Evolutionary conservation across 75 land plant genomes (phyloP), one percentile per base, ranked within the genome.

Genomic region (Selaginella moellendorffii): DNA sequence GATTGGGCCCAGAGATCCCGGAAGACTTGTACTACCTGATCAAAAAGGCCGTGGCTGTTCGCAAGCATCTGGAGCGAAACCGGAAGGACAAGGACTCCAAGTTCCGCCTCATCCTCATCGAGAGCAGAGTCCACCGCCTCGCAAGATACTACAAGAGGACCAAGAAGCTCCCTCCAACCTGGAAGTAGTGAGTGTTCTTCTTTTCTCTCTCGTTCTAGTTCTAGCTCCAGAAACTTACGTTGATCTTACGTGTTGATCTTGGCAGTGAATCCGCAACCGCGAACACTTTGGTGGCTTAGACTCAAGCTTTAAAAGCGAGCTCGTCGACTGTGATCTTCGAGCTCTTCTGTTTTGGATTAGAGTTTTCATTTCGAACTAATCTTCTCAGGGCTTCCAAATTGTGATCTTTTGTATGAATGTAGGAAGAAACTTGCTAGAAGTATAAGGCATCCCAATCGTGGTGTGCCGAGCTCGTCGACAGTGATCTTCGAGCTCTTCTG

Each of bases 31-130:
- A 85, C 66, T 82, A 82, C 63, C 63, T 85, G 27, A 82, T 85
- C 23, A 82, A 85, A 82, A 82, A 85, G 74, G 88, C 82, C 26
- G 88, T 82, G 59, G 80, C 88, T 0, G 81, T 85, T n/a, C 53
- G 88, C 59, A 85, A 82, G 86, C 86, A 85, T 70, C 67, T 85
- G 42, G 88, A 85, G 80, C 79, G 83, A 66, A 85, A 85, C 69
- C 71, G 88, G 54, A 85, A 85, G 80, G 88, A 85, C 53, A 85
- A 82, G 80, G 88, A 85, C 59, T 85, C 86, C 22, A 85, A 85
- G 72, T 85, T 85, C 56, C 67, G 86, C 54, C 51, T 85, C 53
- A 82, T 85, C 63, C 63, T 85, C 19, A 79, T 85, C 19, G 86
- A 84, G 80, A 82, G 85, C 76, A 71, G 85, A 58, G 81, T 84